A percentile compares a stretch with the other conserved stretches of the same genome.
Conservation (phyloP, 257 asterid species). For the Cinchona pubescens region DNA sequence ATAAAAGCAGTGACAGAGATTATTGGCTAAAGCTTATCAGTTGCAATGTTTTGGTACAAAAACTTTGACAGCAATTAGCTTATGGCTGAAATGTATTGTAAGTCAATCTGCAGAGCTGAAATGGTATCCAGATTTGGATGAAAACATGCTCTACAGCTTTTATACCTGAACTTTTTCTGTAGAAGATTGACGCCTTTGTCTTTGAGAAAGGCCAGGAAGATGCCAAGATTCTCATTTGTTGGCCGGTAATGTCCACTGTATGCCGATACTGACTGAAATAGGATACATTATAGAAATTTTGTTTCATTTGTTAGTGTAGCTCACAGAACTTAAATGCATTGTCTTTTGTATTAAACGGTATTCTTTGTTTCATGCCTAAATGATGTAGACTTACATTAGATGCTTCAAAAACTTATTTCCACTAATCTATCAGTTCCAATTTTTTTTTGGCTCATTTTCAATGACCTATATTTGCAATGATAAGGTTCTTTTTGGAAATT, state of each 20-base stretch:
- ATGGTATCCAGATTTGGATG: background rate
- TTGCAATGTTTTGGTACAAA: background rate
- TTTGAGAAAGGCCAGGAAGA: slow-evolving; percentile 40
- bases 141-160: background rate
- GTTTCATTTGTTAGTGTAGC: background rate
- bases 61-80: background rate
- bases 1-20: background rate
- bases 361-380: background rate
- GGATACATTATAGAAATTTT: background rate
- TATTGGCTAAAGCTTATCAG: background rate
- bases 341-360: background rate
- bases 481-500: background rate
- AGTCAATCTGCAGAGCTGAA: background rate
- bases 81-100: background rate
- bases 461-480: no score
- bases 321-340: background rate
- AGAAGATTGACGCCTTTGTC: slow-evolving; percentile 37
- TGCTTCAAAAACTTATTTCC: no score
- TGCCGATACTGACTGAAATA: slow-evolving; percentile 43
- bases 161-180: slow-evolving; percentile 44
- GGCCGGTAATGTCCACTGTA: slow-evolving; percentile 55
- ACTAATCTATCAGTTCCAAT: background rate
- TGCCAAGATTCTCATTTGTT: slow-evolving; percentile 38
- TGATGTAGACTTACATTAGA: background rate
- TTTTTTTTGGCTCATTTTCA: background rate